phyloP scores from a whole-genome alignment of 2,329 filamentous ascomycete genomes.

The Aureobasidium sp. region DNA sequence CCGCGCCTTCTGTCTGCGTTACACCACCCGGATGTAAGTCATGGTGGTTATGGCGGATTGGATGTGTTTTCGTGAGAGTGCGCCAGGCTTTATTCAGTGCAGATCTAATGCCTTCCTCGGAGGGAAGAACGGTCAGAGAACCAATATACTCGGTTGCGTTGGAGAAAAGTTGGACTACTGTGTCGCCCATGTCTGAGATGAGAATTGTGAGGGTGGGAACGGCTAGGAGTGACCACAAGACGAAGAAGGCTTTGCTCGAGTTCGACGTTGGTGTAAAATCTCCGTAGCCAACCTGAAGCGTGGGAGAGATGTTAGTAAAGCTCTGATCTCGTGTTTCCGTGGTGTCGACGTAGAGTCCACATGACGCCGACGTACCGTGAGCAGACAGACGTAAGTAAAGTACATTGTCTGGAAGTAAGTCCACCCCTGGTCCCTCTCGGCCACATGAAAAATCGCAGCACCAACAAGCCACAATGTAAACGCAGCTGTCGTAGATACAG shows the following conservation, averaged over 20 bases:
- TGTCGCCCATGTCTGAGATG: conserved; percentile 47
- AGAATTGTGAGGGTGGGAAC: conserved; percentile 47
- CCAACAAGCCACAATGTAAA: conserved; percentile 40
- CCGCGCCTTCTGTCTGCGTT: neutral
- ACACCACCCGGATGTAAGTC: conserved; percentile 14
- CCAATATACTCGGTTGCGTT: conserved; percentile 49
- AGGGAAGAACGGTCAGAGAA: conserved; percentile 46
- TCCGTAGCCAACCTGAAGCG: conserved; percentile 42
- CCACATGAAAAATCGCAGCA: conserved; percentile 40
- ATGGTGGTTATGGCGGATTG: conserved; percentile 13
- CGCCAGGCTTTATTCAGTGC: conserved; percentile 21
- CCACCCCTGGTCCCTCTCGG: conserved; percentile 40
- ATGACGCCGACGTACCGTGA: conserved; percentile 28
- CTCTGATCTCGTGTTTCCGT: neutral
- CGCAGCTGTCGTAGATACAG: conserved; percentile 30
- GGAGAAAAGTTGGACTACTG: conserved; percentile 45
- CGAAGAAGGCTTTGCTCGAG: conserved; percentile 46
- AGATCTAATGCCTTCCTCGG: conserved; percentile 33
- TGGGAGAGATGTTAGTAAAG: neutral
- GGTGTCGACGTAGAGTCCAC: neutral
- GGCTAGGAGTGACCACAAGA: conserved; percentile 48
- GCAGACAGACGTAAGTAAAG: conserved; percentile 44
- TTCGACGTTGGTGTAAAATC: conserved; percentile 40
- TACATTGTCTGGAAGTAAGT: conserved; percentile 46
- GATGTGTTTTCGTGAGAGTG: conserved; percentile 15